A percentile compares a stretch with the other conserved stretches of the same genome.
Evolutionary conservation across 2,329 filamentous ascomycete species (phyloP).

Genomic region (Hypoxylon sp.): DNA sequence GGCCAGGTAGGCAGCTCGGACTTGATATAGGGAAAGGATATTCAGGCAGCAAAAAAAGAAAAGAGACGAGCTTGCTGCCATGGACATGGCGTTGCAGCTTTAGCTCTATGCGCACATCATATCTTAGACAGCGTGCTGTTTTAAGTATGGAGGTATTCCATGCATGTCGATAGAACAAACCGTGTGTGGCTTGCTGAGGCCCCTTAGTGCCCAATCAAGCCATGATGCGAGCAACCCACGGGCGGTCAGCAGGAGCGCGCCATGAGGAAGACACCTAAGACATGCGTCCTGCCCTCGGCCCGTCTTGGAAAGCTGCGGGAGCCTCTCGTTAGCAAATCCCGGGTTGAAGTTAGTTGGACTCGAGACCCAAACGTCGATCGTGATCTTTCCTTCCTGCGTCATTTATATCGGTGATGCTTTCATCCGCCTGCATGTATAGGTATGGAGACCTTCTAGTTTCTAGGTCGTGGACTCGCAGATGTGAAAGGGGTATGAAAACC

Average conservation of each 20-base stretch:
- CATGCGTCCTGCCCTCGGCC: conserved; percentile 6
- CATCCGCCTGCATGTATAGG: not conserved
- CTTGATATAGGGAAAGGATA: not conserved
- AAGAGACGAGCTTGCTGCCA: not conserved
- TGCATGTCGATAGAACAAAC: not conserved
- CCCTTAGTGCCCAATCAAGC: not conserved
- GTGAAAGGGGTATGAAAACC: not conserved
- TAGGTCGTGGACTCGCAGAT: not conserved
- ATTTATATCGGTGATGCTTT: not conserved
- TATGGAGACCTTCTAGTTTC: not conserved
- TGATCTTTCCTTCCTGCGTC: not conserved
- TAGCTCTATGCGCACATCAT: not conserved
- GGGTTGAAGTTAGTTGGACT: not conserved
- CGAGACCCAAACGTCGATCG: not conserved
- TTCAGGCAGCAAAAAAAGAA: not conserved
- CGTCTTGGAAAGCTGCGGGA: not conserved
- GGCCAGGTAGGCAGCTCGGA: not conserved
- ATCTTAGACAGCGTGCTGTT: not conserved
- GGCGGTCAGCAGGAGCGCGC: not conserved
- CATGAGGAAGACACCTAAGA: conserved; percentile 6
- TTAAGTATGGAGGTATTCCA: not conserved
- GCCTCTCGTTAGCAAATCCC: not conserved
- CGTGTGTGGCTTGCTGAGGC: not conserved
- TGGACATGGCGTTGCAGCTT: not conserved
- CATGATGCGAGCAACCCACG: not conserved